phyloP scores from a whole-genome alignment of 75 land plant species.

The Selaginella tamariscina region DNA sequence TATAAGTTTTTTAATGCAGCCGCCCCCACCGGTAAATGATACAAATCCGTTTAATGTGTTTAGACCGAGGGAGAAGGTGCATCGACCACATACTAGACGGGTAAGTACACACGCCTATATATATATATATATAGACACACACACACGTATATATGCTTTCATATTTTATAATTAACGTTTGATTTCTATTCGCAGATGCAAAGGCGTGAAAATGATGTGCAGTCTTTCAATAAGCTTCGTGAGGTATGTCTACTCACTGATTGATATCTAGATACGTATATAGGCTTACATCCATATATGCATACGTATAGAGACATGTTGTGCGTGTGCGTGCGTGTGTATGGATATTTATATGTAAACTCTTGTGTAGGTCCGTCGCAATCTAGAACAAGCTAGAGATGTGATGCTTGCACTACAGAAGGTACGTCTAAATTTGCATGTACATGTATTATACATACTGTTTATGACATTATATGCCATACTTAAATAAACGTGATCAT shows the following conservation, averaged over 20 bases:
- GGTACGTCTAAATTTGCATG: slow-evolving; percentile 27
- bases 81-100: slow-evolving; percentile 87
- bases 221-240: slow-evolving; percentile 94
- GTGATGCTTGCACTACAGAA: slow-evolving; percentile 63
- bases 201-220: slow-evolving; percentile 95
- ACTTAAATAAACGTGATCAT: too few species aligned
- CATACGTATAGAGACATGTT: too few species aligned
- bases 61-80: slow-evolving; percentile 95
- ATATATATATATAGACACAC: too few species aligned
- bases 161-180: neutral
- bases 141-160: neutral
- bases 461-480: neutral
- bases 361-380: slow-evolving; percentile 61
- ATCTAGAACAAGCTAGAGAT: slow-evolving; percentile 66
- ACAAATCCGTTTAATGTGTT: slow-evolving; percentile 98
- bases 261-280: too few species aligned
- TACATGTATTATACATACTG: neutral
- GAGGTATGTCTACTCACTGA: slow-evolving; percentile 65
- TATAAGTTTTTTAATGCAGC: slow-evolving; percentile 52
- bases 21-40: slow-evolving; percentile 98
- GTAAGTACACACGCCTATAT: slow-evolving; percentile 43
- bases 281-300: too few species aligned
- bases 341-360: neutral
- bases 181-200: slow-evolving; percentile 48
- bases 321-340: neutral